These are phyloP conservation scores for Carex sylvatica DNA, from an alignment of 202 grass and related monocot species.

Conservation along the genomic window DNA sequence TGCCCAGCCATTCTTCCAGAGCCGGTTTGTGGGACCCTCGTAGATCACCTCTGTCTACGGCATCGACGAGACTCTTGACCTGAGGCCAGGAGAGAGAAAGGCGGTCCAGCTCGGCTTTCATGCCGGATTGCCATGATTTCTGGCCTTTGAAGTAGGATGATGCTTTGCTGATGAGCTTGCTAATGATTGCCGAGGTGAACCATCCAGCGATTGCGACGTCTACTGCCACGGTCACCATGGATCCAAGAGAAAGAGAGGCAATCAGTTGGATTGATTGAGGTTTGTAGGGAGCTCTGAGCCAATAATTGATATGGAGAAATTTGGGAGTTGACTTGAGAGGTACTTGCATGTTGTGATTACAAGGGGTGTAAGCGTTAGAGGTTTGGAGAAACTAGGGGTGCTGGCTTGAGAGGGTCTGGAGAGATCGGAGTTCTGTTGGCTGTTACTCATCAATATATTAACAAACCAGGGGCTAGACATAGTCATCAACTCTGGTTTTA, in stretches of 20 bases:
- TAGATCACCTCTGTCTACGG: neutral
- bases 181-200: neutral
- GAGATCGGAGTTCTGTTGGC: too few relatives aligned
- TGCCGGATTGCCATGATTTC: slow-evolving; percentile 8
- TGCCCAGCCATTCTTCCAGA: neutral
- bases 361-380: too few relatives aligned
- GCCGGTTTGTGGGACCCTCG: neutral
- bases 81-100: neutral
- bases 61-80: neutral
- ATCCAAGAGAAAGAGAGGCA: neutral
- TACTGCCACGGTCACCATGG: neutral
- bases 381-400: too few relatives aligned
- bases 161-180: neutral
- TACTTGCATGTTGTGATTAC: too few relatives aligned
- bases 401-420: too few relatives aligned
- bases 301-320: too few relatives aligned
- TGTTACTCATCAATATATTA: too few relatives aligned
- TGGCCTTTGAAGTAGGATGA: neutral
- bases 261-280: neutral
- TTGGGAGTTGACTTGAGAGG: too few relatives aligned
- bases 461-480: too few relatives aligned
- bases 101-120: neutral
- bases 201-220: neutral
- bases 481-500: too few relatives aligned
- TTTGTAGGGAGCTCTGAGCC: neutral